Evolutionary conservation across 1,284 basidiomycete species (phyloP).

Genomic region (Boletus chippewaensis): DNA sequence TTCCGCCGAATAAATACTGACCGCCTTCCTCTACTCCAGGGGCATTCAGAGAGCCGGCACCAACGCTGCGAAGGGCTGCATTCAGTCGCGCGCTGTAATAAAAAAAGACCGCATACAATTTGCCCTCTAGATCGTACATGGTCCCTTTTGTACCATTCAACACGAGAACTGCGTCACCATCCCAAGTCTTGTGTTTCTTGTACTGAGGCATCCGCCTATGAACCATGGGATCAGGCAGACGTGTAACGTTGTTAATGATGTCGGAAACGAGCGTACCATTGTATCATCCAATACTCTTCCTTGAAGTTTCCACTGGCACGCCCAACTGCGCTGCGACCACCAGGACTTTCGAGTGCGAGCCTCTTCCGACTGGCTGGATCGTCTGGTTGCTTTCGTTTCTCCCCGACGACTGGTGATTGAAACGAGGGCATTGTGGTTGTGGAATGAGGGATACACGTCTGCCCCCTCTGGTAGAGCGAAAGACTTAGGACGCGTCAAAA

Average conservation of each 20-base stretch:
- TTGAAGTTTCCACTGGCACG: conserved; percentile 7
- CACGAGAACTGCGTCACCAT: conserved; percentile 70
- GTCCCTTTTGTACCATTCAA: conserved; percentile 43
- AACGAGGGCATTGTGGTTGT: conserved; percentile 14
- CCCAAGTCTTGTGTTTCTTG: conserved; percentile 92
- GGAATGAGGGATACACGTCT: neutral
- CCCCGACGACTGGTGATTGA: conserved; percentile 18
- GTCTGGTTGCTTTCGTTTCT: conserved; percentile 27
- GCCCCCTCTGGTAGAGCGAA: neutral
- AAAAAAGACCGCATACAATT: conserved; percentile 38
- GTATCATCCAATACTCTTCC: conserved; percentile 59
- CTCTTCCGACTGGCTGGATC: conserved; percentile 33
- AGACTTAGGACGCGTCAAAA: conserved; percentile 3
- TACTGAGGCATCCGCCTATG: conserved; percentile 69
- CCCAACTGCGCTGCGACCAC: conserved; percentile 12
- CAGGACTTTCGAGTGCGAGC: conserved; percentile 26
- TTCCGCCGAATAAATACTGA: conserved; percentile 55
- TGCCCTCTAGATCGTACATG: conserved; percentile 57
- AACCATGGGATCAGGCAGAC: conserved; percentile 7
- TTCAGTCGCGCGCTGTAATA: conserved; percentile 8
- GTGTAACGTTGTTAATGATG: neutral
- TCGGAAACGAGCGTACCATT: conserved; percentile 44
- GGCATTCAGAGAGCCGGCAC: conserved; percentile 37
- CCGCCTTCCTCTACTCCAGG: conserved; percentile 42
- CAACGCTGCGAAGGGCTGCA: conserved; percentile 31